These are phyloP conservation scores for Rhizopus arrhizus DNA, from an alignment of 371 early-diverging fungal species.

Conservation along the genomic window DNA sequence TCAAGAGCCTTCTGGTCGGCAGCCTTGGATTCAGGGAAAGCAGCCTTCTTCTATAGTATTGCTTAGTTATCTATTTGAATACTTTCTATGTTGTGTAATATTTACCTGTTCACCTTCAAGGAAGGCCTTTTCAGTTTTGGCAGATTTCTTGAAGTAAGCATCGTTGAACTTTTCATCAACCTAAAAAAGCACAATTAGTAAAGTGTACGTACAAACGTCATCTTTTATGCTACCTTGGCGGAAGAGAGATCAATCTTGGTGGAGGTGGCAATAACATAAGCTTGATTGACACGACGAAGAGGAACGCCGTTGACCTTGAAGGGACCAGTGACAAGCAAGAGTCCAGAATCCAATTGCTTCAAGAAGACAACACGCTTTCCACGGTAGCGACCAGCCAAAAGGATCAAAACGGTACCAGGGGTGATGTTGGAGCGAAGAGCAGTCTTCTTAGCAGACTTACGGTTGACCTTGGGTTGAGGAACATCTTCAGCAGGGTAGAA, in stretches of 20 bases:
- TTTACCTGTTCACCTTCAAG: slow-evolving; percentile 66
- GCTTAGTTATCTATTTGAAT: not conserved
- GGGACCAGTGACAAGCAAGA: slow-evolving; percentile 95
- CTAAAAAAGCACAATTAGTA: slow-evolving; percentile 13
- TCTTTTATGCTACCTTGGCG: slow-evolving; percentile 54
- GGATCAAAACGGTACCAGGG: slow-evolving; percentile 95
- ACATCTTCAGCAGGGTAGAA: slow-evolving; percentile 89
- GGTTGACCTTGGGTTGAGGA: slow-evolving; percentile 70
- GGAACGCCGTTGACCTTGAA: slow-evolving; percentile 98
- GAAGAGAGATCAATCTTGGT: slow-evolving; percentile 89
- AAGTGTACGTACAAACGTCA: not conserved
- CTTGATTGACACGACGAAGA: slow-evolving; percentile 94
- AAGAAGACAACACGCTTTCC: slow-evolving; percentile 98
- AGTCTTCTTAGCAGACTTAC: slow-evolving; percentile 76
- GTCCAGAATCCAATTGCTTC: slow-evolving; percentile 90
- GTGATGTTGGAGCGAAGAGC: slow-evolving; percentile 87
- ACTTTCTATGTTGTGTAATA: not conserved
- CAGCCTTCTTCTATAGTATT: slow-evolving; percentile 56
- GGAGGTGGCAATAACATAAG: slow-evolving; percentile 97
- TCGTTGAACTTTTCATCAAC: slow-evolving; percentile 80
- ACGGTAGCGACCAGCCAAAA: slow-evolving; percentile 94
- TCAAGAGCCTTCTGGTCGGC: slow-evolving; percentile 88
- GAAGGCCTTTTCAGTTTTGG: slow-evolving; percentile 79
- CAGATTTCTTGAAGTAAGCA: slow-evolving; percentile 82
- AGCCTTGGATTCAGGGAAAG: slow-evolving; percentile 65